A percentile compares a stretch with the other conserved stretches of the same genome.
Evolutionary conservation across 306 rosid species (phyloP).

Genomic region (Senna tora): DNA sequence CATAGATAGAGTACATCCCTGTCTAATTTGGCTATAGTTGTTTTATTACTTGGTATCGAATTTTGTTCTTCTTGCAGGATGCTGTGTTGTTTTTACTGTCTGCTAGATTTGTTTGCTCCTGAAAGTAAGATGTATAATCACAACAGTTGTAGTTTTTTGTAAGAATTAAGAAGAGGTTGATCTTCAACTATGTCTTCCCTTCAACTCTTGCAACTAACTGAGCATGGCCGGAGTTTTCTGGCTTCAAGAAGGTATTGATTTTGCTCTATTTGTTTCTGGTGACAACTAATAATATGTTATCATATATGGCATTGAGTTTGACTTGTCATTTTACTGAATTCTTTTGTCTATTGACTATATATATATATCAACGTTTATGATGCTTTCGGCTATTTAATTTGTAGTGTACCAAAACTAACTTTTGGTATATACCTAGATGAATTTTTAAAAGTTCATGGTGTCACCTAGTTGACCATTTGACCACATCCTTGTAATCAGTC

Average conservation of each 20-base stretch:
- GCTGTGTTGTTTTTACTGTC: conserved; percentile 33
- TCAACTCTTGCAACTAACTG: conserved; percentile 85
- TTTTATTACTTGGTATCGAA: conserved; percentile 14
- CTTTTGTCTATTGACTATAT: conserved; percentile 23
- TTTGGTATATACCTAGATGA: not conserved
- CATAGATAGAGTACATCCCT: conserved; percentile 1
- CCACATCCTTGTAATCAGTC: conserved; percentile 3
- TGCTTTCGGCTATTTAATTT: not conserved
- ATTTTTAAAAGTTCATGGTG: conserved; percentile 28
- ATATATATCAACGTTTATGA: conserved; percentile 4
- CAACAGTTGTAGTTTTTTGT: conserved; percentile 35
- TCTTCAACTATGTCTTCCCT: conserved; percentile 77
- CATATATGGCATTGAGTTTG: conserved; percentile 15
- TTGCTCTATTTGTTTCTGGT: conserved; percentile 22
- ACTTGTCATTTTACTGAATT: conserved; percentile 20
- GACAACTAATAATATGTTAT: not conserved
- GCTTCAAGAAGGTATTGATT: conserved; percentile 82
- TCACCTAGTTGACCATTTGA: not conserved
- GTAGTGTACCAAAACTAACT: not conserved
- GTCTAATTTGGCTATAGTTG: not conserved
- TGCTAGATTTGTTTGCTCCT: conserved; percentile 40
- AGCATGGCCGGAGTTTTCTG: conserved; percentile 73
- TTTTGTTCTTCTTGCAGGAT: conserved; percentile 33
- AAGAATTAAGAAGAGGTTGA: conserved; percentile 40
- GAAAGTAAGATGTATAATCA: conserved; percentile 36